Evolutionary conservation across 441 rosid species (phyloP), one percentile per base, ranked within the genome.

Genomic region (Adansonia rubrostipa): DNA sequence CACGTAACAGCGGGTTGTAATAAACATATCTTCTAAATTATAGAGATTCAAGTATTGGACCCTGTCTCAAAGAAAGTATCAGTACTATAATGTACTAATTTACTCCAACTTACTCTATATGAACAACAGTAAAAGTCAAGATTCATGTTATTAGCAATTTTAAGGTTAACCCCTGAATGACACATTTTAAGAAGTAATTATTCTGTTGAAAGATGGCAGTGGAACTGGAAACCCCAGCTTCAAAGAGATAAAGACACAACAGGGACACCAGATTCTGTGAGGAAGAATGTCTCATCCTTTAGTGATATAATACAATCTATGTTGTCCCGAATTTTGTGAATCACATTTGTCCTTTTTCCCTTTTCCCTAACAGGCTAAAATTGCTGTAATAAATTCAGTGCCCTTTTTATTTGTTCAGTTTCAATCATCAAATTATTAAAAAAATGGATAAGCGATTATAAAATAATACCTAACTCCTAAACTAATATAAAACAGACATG

Each of bases 251-350:
- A 11, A 22, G 3, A 14, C 22, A 8, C 13, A 6, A 48, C 0
- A 45, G n/a, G 60, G 45, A 60, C 44, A 24, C 14, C 47, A 51
- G 61, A 54, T 71, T 28, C 3, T 53, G n/a, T 67, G 22, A 28
- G 44, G 61, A 71, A 71, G 45, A 71, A 51, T 71, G 44, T 15
- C 45, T 71, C 22, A 0, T 3, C 45, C 20, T 9, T 13, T 51
- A 71, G 74, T 71, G 74, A 71, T 60, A 71, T 45, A 71, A 50
- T 48, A 69, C 42, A 22, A 13, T 69, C 57, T 47, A 50, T 51
- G 24, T 47, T 70, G 19, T 50, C 60, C 61, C 8, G 40, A 69
- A 1, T 24, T 50, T 70, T 70, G 19, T 70, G 73, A 14, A 50
- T 70, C 3, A 14, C 44, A 70, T 22, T 50, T 70, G 24, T 70